A percentile compares a stretch with the other conserved stretches of the same genome.
phyloP scores from a whole-genome alignment of 331 rosid genomes.

The Quercus lobata region DNA sequence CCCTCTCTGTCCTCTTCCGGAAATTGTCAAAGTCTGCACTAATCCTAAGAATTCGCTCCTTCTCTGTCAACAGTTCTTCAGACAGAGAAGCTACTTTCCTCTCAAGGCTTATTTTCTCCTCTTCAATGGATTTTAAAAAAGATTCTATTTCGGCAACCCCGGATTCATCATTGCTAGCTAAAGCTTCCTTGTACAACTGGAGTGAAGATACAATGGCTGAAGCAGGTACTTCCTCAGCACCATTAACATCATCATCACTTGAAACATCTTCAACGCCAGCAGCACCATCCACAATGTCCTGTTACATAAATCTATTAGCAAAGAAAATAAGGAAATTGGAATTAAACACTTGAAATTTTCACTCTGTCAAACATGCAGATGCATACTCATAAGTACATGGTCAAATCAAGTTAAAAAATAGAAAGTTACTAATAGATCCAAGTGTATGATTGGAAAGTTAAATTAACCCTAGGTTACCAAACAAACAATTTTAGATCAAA shows the following conservation, averaged over 20 bases:
- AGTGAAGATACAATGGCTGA: conserved; percentile 50
- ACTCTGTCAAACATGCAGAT: neutral
- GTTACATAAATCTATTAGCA: conserved; percentile 45
- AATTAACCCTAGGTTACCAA: neutral
- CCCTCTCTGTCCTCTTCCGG: conserved; percentile 92
- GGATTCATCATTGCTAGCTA: conserved; percentile 59
- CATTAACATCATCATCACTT: conserved; percentile 37
- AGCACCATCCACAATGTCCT: conserved; percentile 66
- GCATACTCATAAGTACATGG: neutral
- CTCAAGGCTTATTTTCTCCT: conserved; percentile 59
- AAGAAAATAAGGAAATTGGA: neutral
- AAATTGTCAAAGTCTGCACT: conserved; percentile 96
- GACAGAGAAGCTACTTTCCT: conserved; percentile 46
- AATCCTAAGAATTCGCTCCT: conserved; percentile 75
- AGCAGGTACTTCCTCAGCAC: conserved; percentile 42
- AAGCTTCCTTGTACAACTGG: conserved; percentile 71
- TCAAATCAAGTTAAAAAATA: neutral
- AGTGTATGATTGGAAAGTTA: neutral
- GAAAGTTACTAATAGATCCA: neutral
- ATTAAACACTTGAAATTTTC: neutral
- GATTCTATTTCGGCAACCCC: conserved; percentile 66
- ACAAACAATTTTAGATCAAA: neutral
- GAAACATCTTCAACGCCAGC: conserved; percentile 38
- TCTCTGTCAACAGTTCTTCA: conserved; percentile 59
- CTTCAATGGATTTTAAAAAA: conserved; percentile 62